Base-by-base conservation (phyloP, 345 rosid genomes). In the Hibiscus trionum region DNA sequence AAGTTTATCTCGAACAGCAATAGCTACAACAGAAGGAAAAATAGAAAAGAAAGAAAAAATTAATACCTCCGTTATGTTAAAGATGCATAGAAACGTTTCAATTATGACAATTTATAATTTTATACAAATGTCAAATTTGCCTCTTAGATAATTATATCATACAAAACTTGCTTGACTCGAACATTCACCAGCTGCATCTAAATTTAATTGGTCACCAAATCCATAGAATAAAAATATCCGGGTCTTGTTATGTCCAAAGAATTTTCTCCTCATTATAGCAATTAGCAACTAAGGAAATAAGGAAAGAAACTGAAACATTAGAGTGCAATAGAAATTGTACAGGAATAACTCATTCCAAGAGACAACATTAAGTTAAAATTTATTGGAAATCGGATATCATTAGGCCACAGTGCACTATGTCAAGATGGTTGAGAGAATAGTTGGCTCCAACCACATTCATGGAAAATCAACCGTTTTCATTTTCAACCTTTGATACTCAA, bases 1-100 rank as follows among this genome's bases (percentile, higher is more conserved):
- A 57, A 94, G 95, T 82, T 87, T 94, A 77, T 90, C 96, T 61
- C 96, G 96, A 68, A 94, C 90, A 70, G 86, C 80, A 77, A 86
- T 70, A 74, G 96, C 98, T 94, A 77, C 75, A 79, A 73, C 59
- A 79, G 46, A 60, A 46, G 63, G 61, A 11, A 68, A 67, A 67
- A 12, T 21, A 44, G 14, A 55, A 44, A 19, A 19, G 33, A 31
- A n/a, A 26, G 50, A 31, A 44, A 75, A 19, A 21, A 63, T 69
- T 33, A 53, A 52, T n/a, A 56, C 49, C 49, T 49, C 33, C 31
- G 21, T 6, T 5, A 46, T 24, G 11, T 24, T 24, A 24, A 46
- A 21, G 53, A 65, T 21, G 12, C 7, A 19, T 39, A 21, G 52
- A 63, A 15, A 37, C 27, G 12, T 2, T 42, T 42, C 12, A 42